Conservation (phyloP, 306 rosid species). For the Dalbergia cultrata region DNA sequence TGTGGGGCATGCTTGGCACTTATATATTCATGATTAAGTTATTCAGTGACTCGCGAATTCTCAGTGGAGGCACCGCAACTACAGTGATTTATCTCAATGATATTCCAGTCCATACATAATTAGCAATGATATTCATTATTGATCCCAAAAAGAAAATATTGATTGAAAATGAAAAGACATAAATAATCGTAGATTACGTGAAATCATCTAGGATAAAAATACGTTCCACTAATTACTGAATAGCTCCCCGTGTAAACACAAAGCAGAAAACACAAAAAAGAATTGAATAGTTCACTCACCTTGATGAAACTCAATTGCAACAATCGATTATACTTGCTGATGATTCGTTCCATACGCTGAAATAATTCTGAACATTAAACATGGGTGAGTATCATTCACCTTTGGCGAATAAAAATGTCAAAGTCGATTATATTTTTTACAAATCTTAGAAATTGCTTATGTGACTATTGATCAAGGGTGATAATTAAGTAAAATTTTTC, state of each 20-base stretch:
- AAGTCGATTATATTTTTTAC: background rate
- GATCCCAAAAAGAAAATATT: conserved; percentile 7
- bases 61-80: conserved; percentile 39
- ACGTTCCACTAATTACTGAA: conserved; percentile 25
- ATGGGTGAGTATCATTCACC: conserved; percentile 29
- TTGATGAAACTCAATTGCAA: conserved; percentile 18
- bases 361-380: conserved; percentile 38
- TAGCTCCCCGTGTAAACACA: conserved; percentile 12
- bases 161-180: background rate
- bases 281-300: background rate
- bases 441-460: too few relatives aligned
- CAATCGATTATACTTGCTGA: conserved; percentile 34
- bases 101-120: conserved; percentile 16
- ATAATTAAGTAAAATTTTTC: too few relatives aligned
- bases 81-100: conserved; percentile 32
- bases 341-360: conserved; percentile 31
- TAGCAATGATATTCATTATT: conserved; percentile 41
- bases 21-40: conserved; percentile 12
- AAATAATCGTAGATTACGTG: background rate
- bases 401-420: background rate
- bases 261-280: conserved; percentile 3
- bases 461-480: too few relatives aligned
- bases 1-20: conserved; percentile 23
- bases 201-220: conserved; percentile 24
- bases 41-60: conserved; percentile 4